These are phyloP conservation scores for Tillandsia fasciculata DNA, from an alignment of 176 grass and related monocot genomes.

Conservation along the genomic window DNA sequence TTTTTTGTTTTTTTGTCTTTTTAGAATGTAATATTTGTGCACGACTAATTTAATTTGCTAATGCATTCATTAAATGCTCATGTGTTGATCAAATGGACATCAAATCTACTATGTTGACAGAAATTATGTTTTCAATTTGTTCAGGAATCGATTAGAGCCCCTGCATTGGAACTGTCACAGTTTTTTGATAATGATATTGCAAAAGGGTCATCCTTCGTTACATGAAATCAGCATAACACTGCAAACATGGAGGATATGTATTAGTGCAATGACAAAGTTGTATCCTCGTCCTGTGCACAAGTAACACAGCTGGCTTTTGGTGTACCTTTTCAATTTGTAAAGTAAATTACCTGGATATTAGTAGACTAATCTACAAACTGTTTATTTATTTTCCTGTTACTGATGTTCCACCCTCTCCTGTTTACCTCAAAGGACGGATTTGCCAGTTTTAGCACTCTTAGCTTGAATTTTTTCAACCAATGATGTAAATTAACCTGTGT, in stretches of 20 bases:
- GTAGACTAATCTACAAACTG: too few species aligned
- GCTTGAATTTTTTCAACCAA: too few species aligned
- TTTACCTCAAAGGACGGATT: too few species aligned
- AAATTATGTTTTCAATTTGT: conserved; percentile 3
- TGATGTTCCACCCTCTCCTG: too few species aligned
- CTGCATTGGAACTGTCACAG: neutral
- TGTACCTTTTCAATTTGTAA: too few species aligned
- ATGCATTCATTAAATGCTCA: conserved; percentile 2
- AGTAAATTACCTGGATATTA: too few species aligned
- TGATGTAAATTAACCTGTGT: too few species aligned
- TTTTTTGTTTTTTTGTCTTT: neutral
- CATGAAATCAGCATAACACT: conserved; percentile 4
- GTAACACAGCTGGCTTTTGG: too few species aligned
- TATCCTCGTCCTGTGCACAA: too few species aligned
- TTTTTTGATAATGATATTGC: conserved; percentile 16
- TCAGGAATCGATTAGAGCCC: conserved; percentile 3
- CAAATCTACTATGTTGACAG: neutral
- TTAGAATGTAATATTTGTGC: neutral
- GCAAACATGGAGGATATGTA: neutral
- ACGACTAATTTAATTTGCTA: conserved; percentile 15
- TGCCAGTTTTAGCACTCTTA: too few species aligned
- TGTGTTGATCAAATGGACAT: neutral
- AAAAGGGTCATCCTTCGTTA: conserved; percentile 15
- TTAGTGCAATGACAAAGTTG: neutral
- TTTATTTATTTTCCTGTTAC: too few species aligned